Conservation (phyloP, 1,139 yeast species). For the Suhomyces choctaworum region DNA sequence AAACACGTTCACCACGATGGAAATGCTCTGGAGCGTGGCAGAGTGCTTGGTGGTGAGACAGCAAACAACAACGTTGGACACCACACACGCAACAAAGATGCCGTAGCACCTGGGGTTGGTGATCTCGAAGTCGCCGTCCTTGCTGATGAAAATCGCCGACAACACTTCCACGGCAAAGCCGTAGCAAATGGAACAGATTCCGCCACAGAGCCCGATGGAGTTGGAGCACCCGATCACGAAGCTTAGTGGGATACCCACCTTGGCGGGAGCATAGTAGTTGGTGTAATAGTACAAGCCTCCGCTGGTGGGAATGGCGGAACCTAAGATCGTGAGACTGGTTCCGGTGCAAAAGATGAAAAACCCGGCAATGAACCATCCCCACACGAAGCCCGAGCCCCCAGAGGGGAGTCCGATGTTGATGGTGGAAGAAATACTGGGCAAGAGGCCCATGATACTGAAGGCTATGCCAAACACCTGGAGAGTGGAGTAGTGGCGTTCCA, state of each 20-base stretch:
- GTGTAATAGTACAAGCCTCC: conserved; percentile 55
- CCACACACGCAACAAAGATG: conserved; percentile 36
- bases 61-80: conserved; percentile 30
- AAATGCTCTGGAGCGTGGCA: conserved; percentile 59
- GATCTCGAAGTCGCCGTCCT: conserved; percentile 33
- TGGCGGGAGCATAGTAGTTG: conserved; percentile 38
- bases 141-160: conserved; percentile 34
- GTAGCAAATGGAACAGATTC: conserved; percentile 40
- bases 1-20: conserved; percentile 56
- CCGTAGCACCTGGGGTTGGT: conserved; percentile 37
- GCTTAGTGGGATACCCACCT: conserved; percentile 34
- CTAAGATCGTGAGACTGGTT: conserved; percentile 62
- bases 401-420: conserved; percentile 42
- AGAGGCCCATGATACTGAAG: conserved; percentile 53
- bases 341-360: conserved; percentile 60
- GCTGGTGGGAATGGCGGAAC: conserved; percentile 70
- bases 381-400: conserved; percentile 59
- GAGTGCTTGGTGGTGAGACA: conserved; percentile 39
- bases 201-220: conserved; percentile 37
- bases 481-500: conserved; percentile 48
- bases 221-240: conserved; percentile 39
- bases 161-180: conserved; percentile 40
- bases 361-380: conserved; percentile 74
- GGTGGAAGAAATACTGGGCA: conserved; percentile 47
- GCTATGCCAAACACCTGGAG: conserved; percentile 56